Base-by-base conservation (phyloP, 768 basidiomycete genomes). In the Pleurotus sapidus region DNA sequence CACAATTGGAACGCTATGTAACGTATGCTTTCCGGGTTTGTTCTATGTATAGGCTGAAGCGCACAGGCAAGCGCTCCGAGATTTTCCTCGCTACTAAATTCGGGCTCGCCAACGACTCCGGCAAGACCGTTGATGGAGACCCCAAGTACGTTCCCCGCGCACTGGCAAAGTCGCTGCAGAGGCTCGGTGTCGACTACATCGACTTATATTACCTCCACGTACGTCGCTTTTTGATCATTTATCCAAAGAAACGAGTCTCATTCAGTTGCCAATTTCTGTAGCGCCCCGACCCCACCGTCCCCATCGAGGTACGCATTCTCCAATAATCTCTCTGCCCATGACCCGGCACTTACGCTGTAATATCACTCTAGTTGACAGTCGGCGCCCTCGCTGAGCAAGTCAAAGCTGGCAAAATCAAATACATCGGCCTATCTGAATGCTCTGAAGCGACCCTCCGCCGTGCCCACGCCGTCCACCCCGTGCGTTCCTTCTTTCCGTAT, bases 51-150 rank as follows among this genome's bases (percentile, higher is more conserved):
- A 69, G 81, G 81, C 77, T 83, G 67, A 74, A 74, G 56, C 69
- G 64, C 27, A 78, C 70, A 4, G 79, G 79, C 4, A 79, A 79
- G 60, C 69, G 78, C 14, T 63, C 61, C 53, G 69, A 80, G 12
- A 81, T 84, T 17, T 84, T 84, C 68, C 72, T 84, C 9, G 81
- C 80, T 4, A 82, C 81, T 24, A 84, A 84, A 65, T 81, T 80
- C 46, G 80, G 80, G 12, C 62, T 68, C 3, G 64, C 71, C 23
- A 14, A 67, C 53, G 57, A n/a, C 34, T 55, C 49, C n/a, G 61
- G 53, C 8, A 66, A 59, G 17, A 23, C 34, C n/a, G 45, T 62
- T 37, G 60, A 68, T 54, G 72, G 58, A 46, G 75, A 54, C 49
- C 72, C 76, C 0, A 69, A 77, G 55, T 78, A 80, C 56, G 73